A percentile compares a stretch with the other conserved stretches of the same genome.
These are phyloP conservation scores for Mycena polygramma DNA, from an alignment of 768 basidiomycete species.

Conservation along the genomic window DNA sequence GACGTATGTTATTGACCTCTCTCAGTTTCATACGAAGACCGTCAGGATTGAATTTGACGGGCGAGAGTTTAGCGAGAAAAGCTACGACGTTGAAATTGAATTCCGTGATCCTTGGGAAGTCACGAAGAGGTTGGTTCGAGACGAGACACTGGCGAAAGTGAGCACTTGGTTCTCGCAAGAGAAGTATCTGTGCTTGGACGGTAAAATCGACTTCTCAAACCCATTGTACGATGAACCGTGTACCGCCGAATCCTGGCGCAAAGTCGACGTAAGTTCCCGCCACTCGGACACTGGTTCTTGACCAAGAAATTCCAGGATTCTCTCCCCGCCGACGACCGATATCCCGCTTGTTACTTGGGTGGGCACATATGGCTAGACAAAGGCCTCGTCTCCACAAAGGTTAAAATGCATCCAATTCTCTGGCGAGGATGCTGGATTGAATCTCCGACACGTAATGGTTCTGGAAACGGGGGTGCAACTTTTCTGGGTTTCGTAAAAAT, in stretches of 20 bases:
- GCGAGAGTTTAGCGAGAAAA: too few species aligned
- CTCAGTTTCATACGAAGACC: too few species aligned
- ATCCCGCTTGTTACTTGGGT: slow-evolving; percentile 30
- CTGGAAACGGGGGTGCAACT: slow-evolving; percentile 38
- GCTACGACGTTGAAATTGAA: background rate
- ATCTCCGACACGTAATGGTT: slow-evolving; percentile 36
- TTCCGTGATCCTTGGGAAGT: background rate
- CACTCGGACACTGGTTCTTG: too few species aligned
- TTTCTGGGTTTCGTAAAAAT: slow-evolving; percentile 32
- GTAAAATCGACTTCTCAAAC: background rate
- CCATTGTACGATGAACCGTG: slow-evolving; percentile 34
- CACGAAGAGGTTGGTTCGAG: background rate
- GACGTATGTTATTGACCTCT: too few species aligned
- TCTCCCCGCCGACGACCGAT: background rate
- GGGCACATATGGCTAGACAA: slow-evolving; percentile 40
- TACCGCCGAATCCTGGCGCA: slow-evolving; percentile 35
- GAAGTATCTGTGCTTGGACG: background rate
- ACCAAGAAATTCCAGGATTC: background rate
- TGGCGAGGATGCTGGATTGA: slow-evolving; percentile 34
- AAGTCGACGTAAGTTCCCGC: slow-evolving; percentile 26
- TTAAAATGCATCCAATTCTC: slow-evolving; percentile 40
- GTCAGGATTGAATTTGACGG: too few species aligned
- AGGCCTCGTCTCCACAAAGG: slow-evolving; percentile 33
- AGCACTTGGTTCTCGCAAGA: background rate
- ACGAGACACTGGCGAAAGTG: background rate